Base-by-base conservation (phyloP, 2,329 filamentous ascomycete genomes). In the Fusarium succisae region DNA sequence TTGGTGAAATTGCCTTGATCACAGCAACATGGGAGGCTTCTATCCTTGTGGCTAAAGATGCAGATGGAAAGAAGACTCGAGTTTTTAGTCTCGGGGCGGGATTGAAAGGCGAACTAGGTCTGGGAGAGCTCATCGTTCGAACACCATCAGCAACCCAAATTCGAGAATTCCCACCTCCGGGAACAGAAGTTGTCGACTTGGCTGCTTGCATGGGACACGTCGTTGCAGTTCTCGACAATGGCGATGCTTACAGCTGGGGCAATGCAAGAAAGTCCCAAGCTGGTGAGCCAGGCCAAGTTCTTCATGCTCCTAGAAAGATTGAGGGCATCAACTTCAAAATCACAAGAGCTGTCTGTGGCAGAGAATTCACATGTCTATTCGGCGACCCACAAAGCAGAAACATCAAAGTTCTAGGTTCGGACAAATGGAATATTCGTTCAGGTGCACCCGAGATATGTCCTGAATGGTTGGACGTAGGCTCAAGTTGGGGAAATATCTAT, bases 221-320 rank as follows among this genome's bases (percentile, higher is more conserved):
- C 0, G 89, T 97, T 22, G 90, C 86, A 4, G 88, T 98, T 1
- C 83, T 97, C 8, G 88, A 88, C 48, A 92, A 93, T 79, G 96
- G 95, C 1, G 87, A 93, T 22, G 91, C 92, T 4, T 97, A 93
- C 80, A 95, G 94, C 6, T 98, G 96, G 96, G 96, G 96, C 0
- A 94, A 91, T 77, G 92, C 93, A 20, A 89, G 94, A 30, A 96
- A 98, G 79, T 94, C 94, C 0, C 96, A 99, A 80, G 84, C 97
- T 2, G 95, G 95, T 2, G 82, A 85, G 47, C 87, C 88, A 1
- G 83, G 84, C 35, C 85, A 83, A 11, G 80, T 91, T 35, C 80
- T 92, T 5, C 87, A 88, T 82, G 79, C 78, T 22, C 94, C 94
- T 10, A 85, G 88, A 15, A 91, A 86, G 81, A 87, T 97, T 28